These are phyloP conservation scores for Yamadazyma kanchanaburiensis DNA, from an alignment of 1,139 yeast genomes.

Conservation along the genomic window DNA sequence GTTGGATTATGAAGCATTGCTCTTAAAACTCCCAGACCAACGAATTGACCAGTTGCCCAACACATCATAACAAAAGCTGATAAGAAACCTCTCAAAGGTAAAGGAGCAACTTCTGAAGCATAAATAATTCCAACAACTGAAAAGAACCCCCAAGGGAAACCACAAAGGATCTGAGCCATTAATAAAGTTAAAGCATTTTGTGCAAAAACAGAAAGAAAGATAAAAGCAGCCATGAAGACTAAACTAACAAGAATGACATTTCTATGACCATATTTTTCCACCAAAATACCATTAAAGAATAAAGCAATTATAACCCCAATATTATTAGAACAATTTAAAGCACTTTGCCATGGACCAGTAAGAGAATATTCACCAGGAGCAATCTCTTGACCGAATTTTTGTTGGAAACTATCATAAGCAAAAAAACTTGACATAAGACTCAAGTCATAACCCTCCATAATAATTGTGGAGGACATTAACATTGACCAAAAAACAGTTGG, in stretches of 20 bases:
- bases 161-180: conserved; percentile 40
- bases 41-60: conserved; percentile 22
- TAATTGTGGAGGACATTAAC: conserved; percentile 34
- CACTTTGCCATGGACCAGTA: conserved; percentile 45
- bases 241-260: conserved; percentile 29
- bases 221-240: conserved; percentile 23
- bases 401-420: conserved; percentile 38
- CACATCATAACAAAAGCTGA: conserved; percentile 20
- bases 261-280: conserved; percentile 39
- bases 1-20: too few relatives aligned
- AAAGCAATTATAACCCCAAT: conserved; percentile 39
- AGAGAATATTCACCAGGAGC: conserved; percentile 29
- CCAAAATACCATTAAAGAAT: conserved; percentile 30
- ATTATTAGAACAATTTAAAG: conserved; percentile 30
- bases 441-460: conserved; percentile 48
- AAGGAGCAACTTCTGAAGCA: conserved; percentile 17
- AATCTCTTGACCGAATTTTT: conserved; percentile 32
- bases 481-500: conserved; percentile 45
- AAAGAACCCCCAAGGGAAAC: conserved; percentile 19
- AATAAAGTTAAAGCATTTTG: conserved; percentile 28
- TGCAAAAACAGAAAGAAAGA: conserved; percentile 44
- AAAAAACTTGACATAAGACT: conserved; percentile 35
- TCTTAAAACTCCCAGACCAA: conserved; percentile 18
- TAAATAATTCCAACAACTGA: conserved; percentile 15
- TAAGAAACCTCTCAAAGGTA: conserved; percentile 16